phyloP scores from a whole-genome alignment of 2,329 filamentous ascomycete species.

The Calonectria pseudoturangicola region DNA sequence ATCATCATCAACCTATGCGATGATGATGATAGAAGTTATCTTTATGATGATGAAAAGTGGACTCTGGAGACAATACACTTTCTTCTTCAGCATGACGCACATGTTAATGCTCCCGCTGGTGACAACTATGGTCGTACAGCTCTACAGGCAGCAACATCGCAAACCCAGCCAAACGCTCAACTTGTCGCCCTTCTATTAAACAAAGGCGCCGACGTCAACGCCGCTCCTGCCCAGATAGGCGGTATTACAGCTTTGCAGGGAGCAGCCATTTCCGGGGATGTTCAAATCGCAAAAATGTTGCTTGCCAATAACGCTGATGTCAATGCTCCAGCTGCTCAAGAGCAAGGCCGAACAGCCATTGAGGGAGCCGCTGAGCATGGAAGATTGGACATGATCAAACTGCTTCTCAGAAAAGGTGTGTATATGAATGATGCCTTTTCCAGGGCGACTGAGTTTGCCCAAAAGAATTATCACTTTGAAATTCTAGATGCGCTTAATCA shows the following conservation, averaged over 20 bases:
- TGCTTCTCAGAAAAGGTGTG: conserved; percentile 3
- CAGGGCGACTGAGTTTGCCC: conserved; percentile 18
- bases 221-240: neutral
- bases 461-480: neutral
- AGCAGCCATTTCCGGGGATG: conserved; percentile 9
- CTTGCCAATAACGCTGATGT: neutral
- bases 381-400: conserved; percentile 23
- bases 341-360: conserved; percentile 17
- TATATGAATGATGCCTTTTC: neutral
- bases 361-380: conserved; percentile 32
- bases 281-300: conserved; percentile 14
- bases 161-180: neutral
- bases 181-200: neutral
- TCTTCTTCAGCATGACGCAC: neutral
- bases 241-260: conserved; percentile 28
- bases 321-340: neutral
- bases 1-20: neutral
- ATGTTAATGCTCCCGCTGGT: conserved; percentile 1
- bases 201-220: conserved; percentile 15
- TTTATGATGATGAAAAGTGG: neutral
- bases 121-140: neutral
- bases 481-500: neutral
- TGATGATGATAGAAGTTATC: neutral
- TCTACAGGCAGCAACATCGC: neutral
- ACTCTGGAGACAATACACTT: neutral